Conservation (phyloP, 768 basidiomycete species). For the Xerocomellus chrysenteron region DNA sequence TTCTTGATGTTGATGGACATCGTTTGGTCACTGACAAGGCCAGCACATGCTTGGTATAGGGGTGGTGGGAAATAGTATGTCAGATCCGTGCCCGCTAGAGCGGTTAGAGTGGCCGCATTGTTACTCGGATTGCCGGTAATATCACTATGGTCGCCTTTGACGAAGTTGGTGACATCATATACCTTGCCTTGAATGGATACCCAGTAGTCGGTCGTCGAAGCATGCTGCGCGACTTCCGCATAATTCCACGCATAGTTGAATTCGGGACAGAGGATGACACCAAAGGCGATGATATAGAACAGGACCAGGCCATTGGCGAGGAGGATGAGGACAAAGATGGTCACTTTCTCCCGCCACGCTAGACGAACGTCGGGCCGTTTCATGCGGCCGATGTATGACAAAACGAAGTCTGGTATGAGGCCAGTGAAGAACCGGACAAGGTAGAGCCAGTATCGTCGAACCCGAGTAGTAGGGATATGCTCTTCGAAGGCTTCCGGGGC, state of each 20-base stretch:
- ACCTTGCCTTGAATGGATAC: slow-evolving; percentile 62
- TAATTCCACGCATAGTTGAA: slow-evolving; percentile 59
- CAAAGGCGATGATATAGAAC: slow-evolving; percentile 69
- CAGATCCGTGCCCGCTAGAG: slow-evolving; percentile 62
- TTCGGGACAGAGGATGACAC: slow-evolving; percentile 58
- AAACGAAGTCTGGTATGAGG: slow-evolving; percentile 54
- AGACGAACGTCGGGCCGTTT: slow-evolving; percentile 66
- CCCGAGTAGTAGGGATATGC: slow-evolving; percentile 49
- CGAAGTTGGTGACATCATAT: slow-evolving; percentile 60
- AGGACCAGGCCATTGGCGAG: slow-evolving; percentile 52
- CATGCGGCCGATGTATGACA: slow-evolving; percentile 56
- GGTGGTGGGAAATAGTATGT: slow-evolving; percentile 65
- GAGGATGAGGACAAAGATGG: slow-evolving; percentile 61
- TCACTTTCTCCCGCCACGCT: slow-evolving; percentile 69
- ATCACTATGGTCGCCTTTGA: slow-evolving; percentile 63
- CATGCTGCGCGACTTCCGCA: slow-evolving; percentile 51
- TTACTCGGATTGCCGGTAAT: slow-evolving; percentile 53
- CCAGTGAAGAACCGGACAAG: slow-evolving; percentile 54
- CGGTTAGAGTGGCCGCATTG: slow-evolving; percentile 42
- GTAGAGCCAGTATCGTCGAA: slow-evolving; percentile 58
- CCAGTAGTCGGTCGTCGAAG: slow-evolving; percentile 53
- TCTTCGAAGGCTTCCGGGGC: slow-evolving; percentile 52
- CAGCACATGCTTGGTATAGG: slow-evolving; percentile 55
- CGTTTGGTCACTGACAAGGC: slow-evolving; percentile 48
- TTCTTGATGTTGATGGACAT: slow-evolving; percentile 47